These are phyloP conservation scores for Pueraria montana DNA, from an alignment of 306 rosid genomes.

Conservation along the genomic window DNA sequence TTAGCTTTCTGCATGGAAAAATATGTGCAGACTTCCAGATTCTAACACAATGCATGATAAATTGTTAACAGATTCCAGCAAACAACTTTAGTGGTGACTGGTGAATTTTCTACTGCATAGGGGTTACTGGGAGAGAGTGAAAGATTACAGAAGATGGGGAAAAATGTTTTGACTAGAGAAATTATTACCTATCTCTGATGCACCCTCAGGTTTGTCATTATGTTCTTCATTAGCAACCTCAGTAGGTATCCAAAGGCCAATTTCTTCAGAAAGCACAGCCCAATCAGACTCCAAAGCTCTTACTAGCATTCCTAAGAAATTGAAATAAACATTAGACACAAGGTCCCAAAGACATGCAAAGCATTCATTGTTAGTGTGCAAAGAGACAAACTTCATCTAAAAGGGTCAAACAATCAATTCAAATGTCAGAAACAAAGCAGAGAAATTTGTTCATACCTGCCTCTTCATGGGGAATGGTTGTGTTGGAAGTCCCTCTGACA, in stretches of 20 bases:
- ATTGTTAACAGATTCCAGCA: slow-evolving; percentile 22
- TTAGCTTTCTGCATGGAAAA: slow-evolving; percentile 31
- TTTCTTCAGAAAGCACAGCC: slow-evolving; percentile 73
- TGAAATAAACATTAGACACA: slow-evolving; percentile 35
- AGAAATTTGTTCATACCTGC: slow-evolving; percentile 66
- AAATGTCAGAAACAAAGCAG: slow-evolving; percentile 7
- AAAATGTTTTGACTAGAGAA: not conserved
- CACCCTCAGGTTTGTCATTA: slow-evolving; percentile 80
- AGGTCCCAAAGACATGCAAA: slow-evolving; percentile 1
- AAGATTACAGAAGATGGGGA: not conserved
- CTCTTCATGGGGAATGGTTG: slow-evolving; percentile 64
- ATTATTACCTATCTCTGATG: slow-evolving; percentile 69
- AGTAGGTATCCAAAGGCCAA: slow-evolving; percentile 91
- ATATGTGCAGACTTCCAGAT: slow-evolving; percentile 33
- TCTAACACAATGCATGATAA: slow-evolving; percentile 28
- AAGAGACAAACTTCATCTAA: slow-evolving; percentile 2
- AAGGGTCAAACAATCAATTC: slow-evolving; percentile 23
- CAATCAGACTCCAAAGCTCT: slow-evolving; percentile 87
- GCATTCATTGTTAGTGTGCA: slow-evolving; percentile 10
- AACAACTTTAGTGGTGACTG: not conserved
- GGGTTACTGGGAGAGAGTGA: not conserved
- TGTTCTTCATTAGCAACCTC: slow-evolving; percentile 68
- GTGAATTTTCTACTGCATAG: not conserved
- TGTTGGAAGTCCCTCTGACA: slow-evolving; percentile 48
- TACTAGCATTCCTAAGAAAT: slow-evolving; percentile 65